Evolutionary conservation across 2,329 filamentous ascomycete genomes (phyloP).

Genomic region (Sphaerulina populicola): DNA sequence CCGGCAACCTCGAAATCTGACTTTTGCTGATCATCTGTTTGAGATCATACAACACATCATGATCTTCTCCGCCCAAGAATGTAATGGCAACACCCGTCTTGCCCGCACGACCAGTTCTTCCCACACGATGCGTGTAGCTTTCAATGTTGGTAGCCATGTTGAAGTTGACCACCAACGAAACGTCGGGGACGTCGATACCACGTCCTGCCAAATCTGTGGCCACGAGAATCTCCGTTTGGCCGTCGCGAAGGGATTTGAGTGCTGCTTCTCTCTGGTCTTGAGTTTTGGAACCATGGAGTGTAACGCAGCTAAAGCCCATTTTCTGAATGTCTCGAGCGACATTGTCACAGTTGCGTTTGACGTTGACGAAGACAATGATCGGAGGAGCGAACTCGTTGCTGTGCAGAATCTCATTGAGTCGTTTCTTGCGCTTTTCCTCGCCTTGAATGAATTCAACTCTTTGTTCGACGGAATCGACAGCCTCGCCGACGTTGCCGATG

Average conservation of each 20-base stretch:
- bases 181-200: conserved; percentile 95
- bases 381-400: conserved; percentile 74
- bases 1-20: conserved; percentile 76
- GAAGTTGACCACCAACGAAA: conserved; percentile 93
- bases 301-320: conserved; percentile 84
- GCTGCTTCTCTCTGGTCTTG: conserved; percentile 96
- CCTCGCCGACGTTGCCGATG: conserved; percentile 89
- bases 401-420: conserved; percentile 79
- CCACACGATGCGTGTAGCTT: conserved; percentile 91
- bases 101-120: conserved; percentile 91
- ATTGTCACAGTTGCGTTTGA: conserved; percentile 96
- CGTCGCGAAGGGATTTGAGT: conserved; percentile 71
- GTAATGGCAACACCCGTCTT: conserved; percentile 96
- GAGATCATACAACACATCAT: conserved; percentile 80
- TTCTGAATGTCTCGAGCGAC: conserved; percentile 89
- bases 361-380: conserved; percentile 99
- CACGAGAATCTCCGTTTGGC: conserved; percentile 77
- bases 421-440: conserved; percentile 94
- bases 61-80: conserved; percentile 84
- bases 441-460: conserved; percentile 83
- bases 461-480: conserved; percentile 95
- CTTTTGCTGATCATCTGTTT: conserved; percentile 95
- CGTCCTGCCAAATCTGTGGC: conserved; percentile 91
- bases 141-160: conserved; percentile 95
- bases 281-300: conserved; percentile 89